These are phyloP conservation scores for Vickermania spadyakhi DNA, from an alignment of 208 protist genomes.

Conservation along the genomic window DNA sequence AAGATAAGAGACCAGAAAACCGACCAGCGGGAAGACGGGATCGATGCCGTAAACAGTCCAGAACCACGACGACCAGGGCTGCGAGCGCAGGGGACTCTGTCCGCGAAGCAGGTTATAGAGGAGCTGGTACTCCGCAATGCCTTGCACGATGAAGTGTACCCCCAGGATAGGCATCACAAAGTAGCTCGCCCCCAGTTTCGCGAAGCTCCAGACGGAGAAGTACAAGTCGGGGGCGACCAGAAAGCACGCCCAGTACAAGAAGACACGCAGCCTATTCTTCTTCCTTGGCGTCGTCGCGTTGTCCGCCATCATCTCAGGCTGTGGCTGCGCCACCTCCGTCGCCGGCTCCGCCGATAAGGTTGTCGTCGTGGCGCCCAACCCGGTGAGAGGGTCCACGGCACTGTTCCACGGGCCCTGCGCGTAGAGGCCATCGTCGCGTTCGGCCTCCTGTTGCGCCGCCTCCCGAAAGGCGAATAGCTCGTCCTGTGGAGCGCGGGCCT, in stretches of 20 bases:
- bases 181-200: conserved; percentile 26
- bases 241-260: conserved; percentile 23
- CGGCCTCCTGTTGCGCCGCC: neutral
- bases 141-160: conserved; percentile 34
- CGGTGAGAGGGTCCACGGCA: neutral
- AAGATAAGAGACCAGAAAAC: conserved; percentile 19
- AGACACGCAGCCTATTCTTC: conserved; percentile 11
- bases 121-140: conserved; percentile 25
- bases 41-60: conserved; percentile 24
- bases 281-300: neutral
- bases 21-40: conserved; percentile 17
- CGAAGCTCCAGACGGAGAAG: conserved; percentile 18
- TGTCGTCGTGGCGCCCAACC: neutral
- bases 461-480: neutral
- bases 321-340: no score
- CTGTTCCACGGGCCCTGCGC: neutral
- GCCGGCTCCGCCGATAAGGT: no score
- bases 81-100: conserved; percentile 15
- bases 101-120: conserved; percentile 17
- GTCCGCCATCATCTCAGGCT: neutral
- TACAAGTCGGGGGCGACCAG: conserved; percentile 35
- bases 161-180: conserved; percentile 29
- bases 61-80: conserved; percentile 11
- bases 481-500: neutral
- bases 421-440: no score